phyloP scores from a whole-genome alignment of 176 grass and related monocot genomes.

The Oryza officinalis region DNA sequence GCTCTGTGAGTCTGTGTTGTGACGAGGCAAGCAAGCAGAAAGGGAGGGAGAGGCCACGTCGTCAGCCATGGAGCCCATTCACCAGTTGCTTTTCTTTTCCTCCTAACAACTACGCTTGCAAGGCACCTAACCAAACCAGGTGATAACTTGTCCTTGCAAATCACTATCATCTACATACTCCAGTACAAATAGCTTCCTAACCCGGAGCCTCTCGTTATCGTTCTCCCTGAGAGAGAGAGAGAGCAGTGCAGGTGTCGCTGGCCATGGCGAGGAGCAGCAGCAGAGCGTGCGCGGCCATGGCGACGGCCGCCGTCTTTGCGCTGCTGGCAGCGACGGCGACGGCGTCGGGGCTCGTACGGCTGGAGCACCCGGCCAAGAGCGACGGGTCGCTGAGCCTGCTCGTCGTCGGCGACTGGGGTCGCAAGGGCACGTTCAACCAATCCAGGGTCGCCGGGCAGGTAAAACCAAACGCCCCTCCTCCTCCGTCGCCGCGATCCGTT shows the following conservation, averaged over 20 bases:
- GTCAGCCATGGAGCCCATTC: background rate
- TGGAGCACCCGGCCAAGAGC: constrained; percentile 57
- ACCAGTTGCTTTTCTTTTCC: background rate
- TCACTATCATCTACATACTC: background rate
- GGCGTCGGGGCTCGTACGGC: constrained; percentile 37
- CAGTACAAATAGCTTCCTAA: background rate
- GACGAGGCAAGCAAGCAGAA: background rate
- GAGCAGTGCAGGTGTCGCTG: background rate
- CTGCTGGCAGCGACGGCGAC: constrained; percentile 37
- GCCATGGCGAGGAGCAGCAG: constrained; percentile 33
- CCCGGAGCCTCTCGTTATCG: background rate
- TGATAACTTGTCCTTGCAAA: background rate
- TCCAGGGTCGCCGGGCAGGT: constrained; percentile 74
- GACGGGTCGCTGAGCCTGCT: constrained; percentile 64
- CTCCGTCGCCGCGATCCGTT: background rate
- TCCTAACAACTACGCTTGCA: background rate
- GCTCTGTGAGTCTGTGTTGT: background rate
- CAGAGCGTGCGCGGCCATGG: background rate
- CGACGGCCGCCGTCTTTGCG: background rate
- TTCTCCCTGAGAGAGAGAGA: background rate
- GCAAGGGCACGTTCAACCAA: constrained; percentile 75
- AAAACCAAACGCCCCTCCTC: background rate
- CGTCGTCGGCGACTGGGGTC: constrained; percentile 88
- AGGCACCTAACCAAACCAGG: background rate
- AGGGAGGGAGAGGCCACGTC: background rate